phyloP scores from a whole-genome alignment of 2,329 filamentous ascomycete genomes.

The Fusarium stilboides region DNA sequence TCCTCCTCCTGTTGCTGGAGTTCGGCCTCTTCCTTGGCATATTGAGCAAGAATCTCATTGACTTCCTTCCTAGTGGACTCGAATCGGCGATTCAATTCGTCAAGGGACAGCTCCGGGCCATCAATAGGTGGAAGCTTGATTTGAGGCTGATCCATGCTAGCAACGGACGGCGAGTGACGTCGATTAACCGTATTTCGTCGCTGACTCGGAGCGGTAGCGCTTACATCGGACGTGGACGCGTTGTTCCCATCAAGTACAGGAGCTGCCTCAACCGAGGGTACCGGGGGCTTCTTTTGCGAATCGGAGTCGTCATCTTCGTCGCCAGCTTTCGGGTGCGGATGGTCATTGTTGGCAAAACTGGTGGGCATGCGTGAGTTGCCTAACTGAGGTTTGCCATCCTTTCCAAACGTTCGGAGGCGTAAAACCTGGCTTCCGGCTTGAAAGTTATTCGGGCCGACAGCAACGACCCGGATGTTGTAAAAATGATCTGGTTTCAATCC shows the following conservation, averaged over 20 bases:
- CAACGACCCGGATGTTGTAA: slow-evolving; percentile 94
- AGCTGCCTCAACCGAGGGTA: slow-evolving; percentile 73
- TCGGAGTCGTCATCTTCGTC: slow-evolving; percentile 65
- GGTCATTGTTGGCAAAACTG: slow-evolving; percentile 69
- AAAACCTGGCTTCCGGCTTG: slow-evolving; percentile 90
- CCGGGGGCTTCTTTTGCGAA: slow-evolving; percentile 62
- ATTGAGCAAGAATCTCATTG: slow-evolving; percentile 81
- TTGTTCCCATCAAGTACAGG: slow-evolving; percentile 73
- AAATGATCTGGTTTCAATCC: slow-evolving; percentile 89
- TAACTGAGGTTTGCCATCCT: slow-evolving; percentile 74
- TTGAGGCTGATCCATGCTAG: slow-evolving; percentile 67
- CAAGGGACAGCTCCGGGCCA: slow-evolving; percentile 76
- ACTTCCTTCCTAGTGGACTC: slow-evolving; percentile 86
- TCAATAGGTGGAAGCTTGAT: slow-evolving; percentile 62
- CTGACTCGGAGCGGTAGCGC: slow-evolving; percentile 62
- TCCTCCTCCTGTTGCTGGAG: slow-evolving; percentile 76
- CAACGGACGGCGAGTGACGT: slow-evolving; percentile 80
- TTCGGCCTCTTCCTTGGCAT: slow-evolving; percentile 80
- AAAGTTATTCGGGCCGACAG: slow-evolving; percentile 92
- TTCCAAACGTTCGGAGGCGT: slow-evolving; percentile 82
- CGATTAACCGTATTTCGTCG: slow-evolving; percentile 75
- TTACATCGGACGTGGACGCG: slow-evolving; percentile 73
- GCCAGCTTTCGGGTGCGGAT: slow-evolving; percentile 56
- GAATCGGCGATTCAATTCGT: slow-evolving; percentile 85
- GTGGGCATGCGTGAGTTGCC: slow-evolving; percentile 70